These are phyloP conservation scores for Usnea hakonensis DNA, from an alignment of 495 filamentous ascomycete genomes.

Conservation along the genomic window DNA sequence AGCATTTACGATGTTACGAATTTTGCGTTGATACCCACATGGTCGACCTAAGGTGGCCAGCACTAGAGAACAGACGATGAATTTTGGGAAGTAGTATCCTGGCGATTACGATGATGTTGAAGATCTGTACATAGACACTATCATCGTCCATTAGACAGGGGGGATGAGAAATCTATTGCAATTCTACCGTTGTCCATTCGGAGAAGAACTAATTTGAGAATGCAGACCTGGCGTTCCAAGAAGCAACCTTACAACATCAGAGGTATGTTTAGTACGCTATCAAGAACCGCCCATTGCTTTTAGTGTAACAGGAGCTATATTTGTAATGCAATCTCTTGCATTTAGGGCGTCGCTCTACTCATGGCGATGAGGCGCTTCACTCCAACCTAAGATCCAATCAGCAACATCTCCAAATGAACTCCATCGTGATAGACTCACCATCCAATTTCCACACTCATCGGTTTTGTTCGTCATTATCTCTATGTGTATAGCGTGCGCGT, in stretches of 20 bases:
- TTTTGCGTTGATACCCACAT: neutral
- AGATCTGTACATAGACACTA: neutral
- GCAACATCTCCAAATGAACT: neutral
- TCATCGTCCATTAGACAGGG: neutral
- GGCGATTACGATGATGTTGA: neutral
- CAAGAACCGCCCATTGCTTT: neutral
- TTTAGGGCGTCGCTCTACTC: conserved; percentile 65
- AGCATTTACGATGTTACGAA: conserved; percentile 4
- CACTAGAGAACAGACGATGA: neutral
- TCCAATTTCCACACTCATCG: conserved; percentile 88
- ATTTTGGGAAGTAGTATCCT: neutral
- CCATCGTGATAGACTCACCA: conserved; percentile 54
- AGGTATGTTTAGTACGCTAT: conserved; percentile 4
- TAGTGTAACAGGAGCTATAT: neutral
- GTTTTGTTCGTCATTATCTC: conserved; percentile 75
- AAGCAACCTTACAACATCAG: neutral
- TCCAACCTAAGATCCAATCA: conserved; percentile 53
- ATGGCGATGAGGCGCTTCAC: conserved; percentile 88
- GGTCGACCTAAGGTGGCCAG: neutral
- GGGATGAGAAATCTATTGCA: neutral
- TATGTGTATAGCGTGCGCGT: conserved; percentile 66
- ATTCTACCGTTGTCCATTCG: neutral
- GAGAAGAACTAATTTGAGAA: neutral
- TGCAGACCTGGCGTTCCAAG: neutral
- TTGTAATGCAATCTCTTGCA: neutral